Evolutionary conservation across 1,284 basidiomycete species (phyloP).

Genomic region (Anthracocystis panici-leucophaei): DNA sequence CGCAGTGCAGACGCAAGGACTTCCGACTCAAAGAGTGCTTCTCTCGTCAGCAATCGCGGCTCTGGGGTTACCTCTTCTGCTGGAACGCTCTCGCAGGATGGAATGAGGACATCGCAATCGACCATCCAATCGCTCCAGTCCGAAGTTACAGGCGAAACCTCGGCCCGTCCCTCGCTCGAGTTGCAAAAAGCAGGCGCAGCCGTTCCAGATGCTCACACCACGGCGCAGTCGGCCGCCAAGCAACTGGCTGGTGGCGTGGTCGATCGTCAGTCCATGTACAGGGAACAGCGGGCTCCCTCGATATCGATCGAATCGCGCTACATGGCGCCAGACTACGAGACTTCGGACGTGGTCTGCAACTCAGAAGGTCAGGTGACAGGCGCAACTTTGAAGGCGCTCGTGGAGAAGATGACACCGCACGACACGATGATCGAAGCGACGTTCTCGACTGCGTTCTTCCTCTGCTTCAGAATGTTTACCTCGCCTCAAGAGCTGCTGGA

Average conservation of each 20-base stretch:
- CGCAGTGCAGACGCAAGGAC: slow-evolving; percentile 4
- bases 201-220: slow-evolving; percentile 36
- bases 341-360: slow-evolving; percentile 89
- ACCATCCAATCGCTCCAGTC: slow-evolving; percentile 51
- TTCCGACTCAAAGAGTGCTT: slow-evolving; percentile 15
- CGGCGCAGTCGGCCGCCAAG: slow-evolving; percentile 40
- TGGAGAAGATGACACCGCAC: slow-evolving; percentile 97
- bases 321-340: slow-evolving; percentile 68
- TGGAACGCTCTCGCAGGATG: slow-evolving; percentile 41
- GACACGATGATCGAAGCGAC: slow-evolving; percentile 83
- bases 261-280: slow-evolving; percentile 44
- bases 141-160: slow-evolving; percentile 55
- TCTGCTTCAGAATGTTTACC: slow-evolving; percentile 94
- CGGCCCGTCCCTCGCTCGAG: slow-evolving; percentile 59
- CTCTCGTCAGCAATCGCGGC: slow-evolving; percentile 29
- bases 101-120: slow-evolving; percentile 43
- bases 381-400: slow-evolving; percentile 85
- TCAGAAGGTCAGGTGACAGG: slow-evolving; percentile 89
- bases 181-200: slow-evolving; percentile 13
- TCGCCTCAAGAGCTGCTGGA: slow-evolving; percentile 82
- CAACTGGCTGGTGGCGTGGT: slow-evolving; percentile 31
- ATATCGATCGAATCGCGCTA: slow-evolving; percentile 45
- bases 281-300: slow-evolving; percentile 26
- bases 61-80: slow-evolving; percentile 34
- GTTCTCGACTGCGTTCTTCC: slow-evolving; percentile 89